phyloP scores from a whole-genome alignment of 1,284 basidiomycete genomes.

The Melampsora abietis-canadensis region DNA sequence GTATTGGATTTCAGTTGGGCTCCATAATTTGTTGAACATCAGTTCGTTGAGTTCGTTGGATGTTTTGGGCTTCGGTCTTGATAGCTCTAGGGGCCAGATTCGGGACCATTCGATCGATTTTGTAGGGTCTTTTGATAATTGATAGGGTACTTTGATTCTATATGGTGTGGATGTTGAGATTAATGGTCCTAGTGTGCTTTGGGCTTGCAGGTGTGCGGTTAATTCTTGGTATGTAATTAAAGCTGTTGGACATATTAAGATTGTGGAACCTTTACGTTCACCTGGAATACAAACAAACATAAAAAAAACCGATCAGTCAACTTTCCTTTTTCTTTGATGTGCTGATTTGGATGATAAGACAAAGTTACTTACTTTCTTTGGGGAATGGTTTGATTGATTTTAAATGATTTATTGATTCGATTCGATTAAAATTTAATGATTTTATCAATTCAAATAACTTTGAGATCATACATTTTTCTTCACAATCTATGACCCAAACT shows the following conservation, averaged over 20 bases:
- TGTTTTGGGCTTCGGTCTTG: not conserved
- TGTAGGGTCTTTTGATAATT: not conserved
- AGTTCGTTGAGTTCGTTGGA: conserved; percentile 3
- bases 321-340: not conserved
- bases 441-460: conserved; percentile 22
- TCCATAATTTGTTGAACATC: conserved; percentile 20
- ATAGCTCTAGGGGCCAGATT: not conserved
- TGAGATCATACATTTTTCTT: conserved; percentile 7
- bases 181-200: not conserved
- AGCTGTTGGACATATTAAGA: not conserved
- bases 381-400: conserved; percentile 18
- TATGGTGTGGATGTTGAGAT: conserved; percentile 18
- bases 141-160: conserved; percentile 19
- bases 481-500: conserved; percentile 32
- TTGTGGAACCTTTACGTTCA: not conserved
- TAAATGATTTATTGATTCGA: conserved; percentile 2
- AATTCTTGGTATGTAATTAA: conserved; percentile 15
- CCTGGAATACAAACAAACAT: not conserved
- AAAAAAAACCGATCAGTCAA: not conserved
- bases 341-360: not conserved
- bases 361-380: not conserved
- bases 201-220: not conserved
- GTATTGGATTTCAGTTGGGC: not conserved
- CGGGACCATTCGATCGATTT: not conserved
- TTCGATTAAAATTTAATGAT: not conserved